These are phyloP conservation scores for Pythium periplocum DNA, from an alignment of 352 stramenopile genomes.

Conservation along the genomic window DNA sequence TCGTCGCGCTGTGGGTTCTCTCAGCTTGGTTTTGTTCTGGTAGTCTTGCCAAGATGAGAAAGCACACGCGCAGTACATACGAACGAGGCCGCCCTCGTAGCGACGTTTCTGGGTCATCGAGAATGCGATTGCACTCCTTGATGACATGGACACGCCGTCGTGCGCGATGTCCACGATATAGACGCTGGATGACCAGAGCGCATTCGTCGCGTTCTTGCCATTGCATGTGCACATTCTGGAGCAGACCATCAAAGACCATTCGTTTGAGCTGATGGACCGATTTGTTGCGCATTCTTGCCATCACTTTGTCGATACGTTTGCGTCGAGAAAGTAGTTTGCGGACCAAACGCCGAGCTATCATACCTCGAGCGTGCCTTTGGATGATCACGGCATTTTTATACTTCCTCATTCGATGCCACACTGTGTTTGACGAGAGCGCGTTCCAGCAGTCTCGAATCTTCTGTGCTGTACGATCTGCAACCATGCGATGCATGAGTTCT, in stretches of 20 bases:
- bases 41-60: constrained; percentile 36
- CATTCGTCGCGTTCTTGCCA: constrained; percentile 15
- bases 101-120: constrained; percentile 23
- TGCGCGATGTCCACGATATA: constrained; percentile 38
- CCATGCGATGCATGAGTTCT: constrained; percentile 40
- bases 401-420: constrained; percentile 42
- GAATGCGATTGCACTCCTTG: constrained; percentile 31
- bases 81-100: constrained; percentile 28
- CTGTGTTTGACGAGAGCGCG: constrained; percentile 37
- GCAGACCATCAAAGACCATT: constrained; percentile 25
- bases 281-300: constrained; percentile 22
- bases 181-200: constrained; percentile 31
- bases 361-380: constrained; percentile 39
- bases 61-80: constrained; percentile 49
- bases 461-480: constrained; percentile 30
- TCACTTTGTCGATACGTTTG: constrained; percentile 26
- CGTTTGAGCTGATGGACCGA: constrained; percentile 26
- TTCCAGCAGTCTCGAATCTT: constrained; percentile 29
- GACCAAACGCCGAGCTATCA: constrained; percentile 29
- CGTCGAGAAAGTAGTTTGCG: constrained; percentile 31
- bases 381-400: constrained; percentile 35
- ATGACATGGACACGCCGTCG: constrained; percentile 31
- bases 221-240: constrained; percentile 28
- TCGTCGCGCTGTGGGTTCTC: constrained; percentile 8
- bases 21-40: constrained; percentile 28